Evolutionary conservation across 2,329 filamentous ascomycete genomes (phyloP), one percentile per base, ranked within the genome.

Genomic region (Talaromyces sp.): DNA sequence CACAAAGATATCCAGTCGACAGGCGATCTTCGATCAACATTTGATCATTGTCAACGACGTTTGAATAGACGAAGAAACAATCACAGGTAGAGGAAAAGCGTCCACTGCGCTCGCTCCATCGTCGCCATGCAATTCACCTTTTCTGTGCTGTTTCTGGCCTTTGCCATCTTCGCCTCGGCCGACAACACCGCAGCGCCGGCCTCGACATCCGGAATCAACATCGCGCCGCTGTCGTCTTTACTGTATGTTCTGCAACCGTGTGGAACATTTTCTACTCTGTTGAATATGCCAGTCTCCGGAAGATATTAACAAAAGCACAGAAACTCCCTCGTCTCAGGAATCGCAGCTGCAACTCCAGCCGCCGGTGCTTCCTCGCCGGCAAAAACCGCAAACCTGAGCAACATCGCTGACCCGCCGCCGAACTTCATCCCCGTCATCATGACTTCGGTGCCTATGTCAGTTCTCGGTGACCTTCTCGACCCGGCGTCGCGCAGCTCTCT

Each of bases 351-450:
- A 59, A 40, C 56, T 16, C 61, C 61, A 1, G 56, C 57, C n/a
- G 27, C 61, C 44, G 62, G 31, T 34, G 30, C 61, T 28, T 16
- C 57, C 0, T 42, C 65, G 8, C 65, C 65, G 34, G 68, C 65
- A 42, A 61, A 66, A 57, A 69, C 70, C 30, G 68, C 65, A 34
- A 72, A 73, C 62, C 67, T 74, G n/a, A 68, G 60, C 57, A 73
- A 72, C 62, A 69, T 74, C 55, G 69, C 70, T 5, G 67, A 71
- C 9, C 72, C 74, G 0, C 73, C 74, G 0, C 64, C 64, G 31
- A 66, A 69, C 0, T 65, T 75, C 44, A 66, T 75, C 59, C 64
- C 63, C 2, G 66, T 72, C 27, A 68, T 76, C 54, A 65, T 74
- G 44, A 69, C 72, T 1, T 70, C 68, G 2, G 68, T 76, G 2